Evolutionary conservation across 192 early-diverging fungal species (phyloP).

Genomic region (Podila minutissima): DNA sequence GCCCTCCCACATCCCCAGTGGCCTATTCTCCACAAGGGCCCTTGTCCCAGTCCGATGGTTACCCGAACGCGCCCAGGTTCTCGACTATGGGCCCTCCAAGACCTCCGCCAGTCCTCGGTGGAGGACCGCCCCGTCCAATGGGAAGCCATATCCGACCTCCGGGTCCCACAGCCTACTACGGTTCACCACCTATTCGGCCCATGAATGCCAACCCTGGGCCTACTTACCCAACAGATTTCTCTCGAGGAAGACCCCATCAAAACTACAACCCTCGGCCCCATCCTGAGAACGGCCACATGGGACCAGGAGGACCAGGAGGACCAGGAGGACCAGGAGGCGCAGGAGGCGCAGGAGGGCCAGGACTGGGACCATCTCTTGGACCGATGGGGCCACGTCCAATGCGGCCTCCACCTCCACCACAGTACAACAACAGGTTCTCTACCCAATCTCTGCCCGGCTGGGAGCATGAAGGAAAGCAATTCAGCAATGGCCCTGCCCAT

Average conservation of each 20-base stretch:
- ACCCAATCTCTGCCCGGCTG: conserved; percentile 43
- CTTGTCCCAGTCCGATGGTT: conserved; percentile 7
- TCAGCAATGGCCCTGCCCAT: conserved; percentile 18
- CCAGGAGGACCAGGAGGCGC: conserved; percentile 16
- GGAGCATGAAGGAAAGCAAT: conserved; percentile 34
- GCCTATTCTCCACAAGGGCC: conserved; percentile 31
- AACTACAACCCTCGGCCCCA: conserved; percentile 3
- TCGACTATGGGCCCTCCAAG: conserved; percentile 27
- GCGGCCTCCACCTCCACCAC: conserved; percentile 7
- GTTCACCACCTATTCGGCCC: conserved; percentile 27
- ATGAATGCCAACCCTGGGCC: conserved; percentile 17
- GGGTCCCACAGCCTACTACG: conserved; percentile 29
- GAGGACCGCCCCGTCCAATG: conserved; percentile 29
- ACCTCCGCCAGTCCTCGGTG: conserved; percentile 6
- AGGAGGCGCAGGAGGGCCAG: neutral
- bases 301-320: conserved; percentile 10
- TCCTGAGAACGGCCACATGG: conserved; percentile 14
- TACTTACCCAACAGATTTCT: conserved; percentile 33
- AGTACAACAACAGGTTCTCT: conserved; percentile 27
- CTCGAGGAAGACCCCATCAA: conserved; percentile 14
- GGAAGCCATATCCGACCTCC: conserved; percentile 31
- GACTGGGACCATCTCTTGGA: conserved; percentile 8
- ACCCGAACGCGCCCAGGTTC: conserved; percentile 18
- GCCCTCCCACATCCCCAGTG: conserved; percentile 8
- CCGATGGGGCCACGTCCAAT: conserved; percentile 1